Percentiles rank a stretch among this genome's conserved stretches.
Evolutionary conservation across 2,329 filamentous ascomycete species (phyloP).

Genomic region (Stachybotrys chartarum): DNA sequence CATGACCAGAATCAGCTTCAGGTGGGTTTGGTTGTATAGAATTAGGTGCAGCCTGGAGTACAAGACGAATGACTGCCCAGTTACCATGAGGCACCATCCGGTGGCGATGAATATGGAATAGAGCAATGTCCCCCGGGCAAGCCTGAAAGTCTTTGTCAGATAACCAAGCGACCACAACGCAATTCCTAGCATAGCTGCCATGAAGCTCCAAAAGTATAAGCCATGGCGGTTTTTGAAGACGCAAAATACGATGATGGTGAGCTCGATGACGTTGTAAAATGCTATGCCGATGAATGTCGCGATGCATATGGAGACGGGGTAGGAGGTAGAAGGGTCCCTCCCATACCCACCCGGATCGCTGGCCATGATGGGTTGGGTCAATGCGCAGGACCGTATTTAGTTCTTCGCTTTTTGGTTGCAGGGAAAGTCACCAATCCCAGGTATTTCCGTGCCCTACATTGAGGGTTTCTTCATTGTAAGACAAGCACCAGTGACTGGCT

Average conservation of each 20-base stretch:
- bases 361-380: no score
- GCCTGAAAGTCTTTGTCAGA: conserved; percentile 29
- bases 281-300: neutral
- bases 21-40: conserved; percentile 36
- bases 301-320: neutral
- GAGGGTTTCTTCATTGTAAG: no score
- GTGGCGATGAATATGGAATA: conserved; percentile 1
- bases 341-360: neutral
- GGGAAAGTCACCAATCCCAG: no score
- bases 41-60: conserved; percentile 57
- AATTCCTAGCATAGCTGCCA: conserved; percentile 23
- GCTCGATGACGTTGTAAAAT: conserved; percentile 21
- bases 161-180: conserved; percentile 34
- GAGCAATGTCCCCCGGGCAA: neutral
- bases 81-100: conserved; percentile 40
- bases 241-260: conserved; percentile 20
- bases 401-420: no score
- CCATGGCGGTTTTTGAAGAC: conserved; percentile 21
- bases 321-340: neutral
- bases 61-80: conserved; percentile 51
- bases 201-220: conserved; percentile 31
- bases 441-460: no score
- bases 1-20: conserved; percentile 45
- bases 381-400: no score
- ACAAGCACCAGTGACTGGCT: no score